Evolutionary conservation across 306 rosid species (phyloP).

Genomic region (Cicer chorassanicum): DNA sequence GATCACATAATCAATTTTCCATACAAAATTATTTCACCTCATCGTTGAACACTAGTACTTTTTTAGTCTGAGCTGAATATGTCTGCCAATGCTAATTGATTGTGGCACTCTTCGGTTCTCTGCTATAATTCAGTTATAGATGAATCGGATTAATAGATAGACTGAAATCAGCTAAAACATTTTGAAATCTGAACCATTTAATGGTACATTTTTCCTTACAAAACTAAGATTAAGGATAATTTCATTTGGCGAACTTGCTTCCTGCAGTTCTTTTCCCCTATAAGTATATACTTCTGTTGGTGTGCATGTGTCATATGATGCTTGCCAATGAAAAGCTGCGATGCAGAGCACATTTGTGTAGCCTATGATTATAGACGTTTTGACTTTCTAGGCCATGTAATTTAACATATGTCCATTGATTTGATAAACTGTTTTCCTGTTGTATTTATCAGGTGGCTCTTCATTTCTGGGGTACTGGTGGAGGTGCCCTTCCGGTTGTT

Average conservation of each 20-base stretch:
- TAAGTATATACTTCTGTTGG: conserved; percentile 23
- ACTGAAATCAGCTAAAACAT: conserved; percentile 8
- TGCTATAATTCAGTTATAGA: conserved; percentile 15
- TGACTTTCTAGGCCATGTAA: conserved; percentile 30
- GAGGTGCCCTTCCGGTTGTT: conserved; percentile 84
- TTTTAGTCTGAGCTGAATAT: conserved; percentile 35
- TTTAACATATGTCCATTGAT: conserved; percentile 29
- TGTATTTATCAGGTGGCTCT: conserved; percentile 72
- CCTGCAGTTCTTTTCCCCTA: conserved; percentile 13
- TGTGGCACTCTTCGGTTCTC: conserved; percentile 18
- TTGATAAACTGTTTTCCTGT: conserved; percentile 38
- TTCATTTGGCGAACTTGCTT: conserved; percentile 8
- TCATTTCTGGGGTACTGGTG: conserved; percentile 97
- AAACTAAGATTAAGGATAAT: conserved; percentile 20
- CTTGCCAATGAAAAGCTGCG: conserved; percentile 18
- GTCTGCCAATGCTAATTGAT: conserved; percentile 37
- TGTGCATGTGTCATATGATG: conserved; percentile 20
- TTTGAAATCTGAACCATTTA: neutral
- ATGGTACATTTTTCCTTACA: conserved; percentile 9
- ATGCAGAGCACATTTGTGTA: neutral
- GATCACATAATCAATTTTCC: conserved; percentile 25
- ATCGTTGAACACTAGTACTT: neutral
- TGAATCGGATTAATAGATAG: conserved; percentile 15
- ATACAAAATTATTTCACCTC: conserved; percentile 1
- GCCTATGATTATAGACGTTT: conserved; percentile 6